phyloP scores from a whole-genome alignment of 345 rosid species.

The Hibiscus syriacus region DNA sequence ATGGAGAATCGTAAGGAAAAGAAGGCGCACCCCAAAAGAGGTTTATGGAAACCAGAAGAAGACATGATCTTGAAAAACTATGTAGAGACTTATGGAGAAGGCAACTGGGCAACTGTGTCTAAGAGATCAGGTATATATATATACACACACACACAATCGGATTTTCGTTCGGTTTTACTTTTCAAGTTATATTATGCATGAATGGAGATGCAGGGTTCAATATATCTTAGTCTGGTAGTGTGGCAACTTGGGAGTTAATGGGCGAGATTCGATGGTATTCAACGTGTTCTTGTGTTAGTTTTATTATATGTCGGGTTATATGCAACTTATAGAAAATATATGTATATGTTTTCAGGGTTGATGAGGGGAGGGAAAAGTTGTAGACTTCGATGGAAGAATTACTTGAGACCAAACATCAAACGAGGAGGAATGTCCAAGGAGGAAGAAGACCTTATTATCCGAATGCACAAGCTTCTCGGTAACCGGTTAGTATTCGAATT shows the following conservation, averaged over 20 bases:
- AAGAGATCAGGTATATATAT: constrained; percentile 45
- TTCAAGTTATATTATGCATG: too few species aligned
- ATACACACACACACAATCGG: background rate
- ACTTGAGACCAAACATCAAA: constrained; percentile 72
- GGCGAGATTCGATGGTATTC: too few species aligned
- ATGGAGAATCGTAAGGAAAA: background rate
- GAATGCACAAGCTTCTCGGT: constrained; percentile 87
- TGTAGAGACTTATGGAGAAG: constrained; percentile 74
- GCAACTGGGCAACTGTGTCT: constrained; percentile 73
- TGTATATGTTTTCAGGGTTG: constrained; percentile 33
- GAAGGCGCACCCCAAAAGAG: constrained; percentile 17
- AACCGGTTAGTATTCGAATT: constrained; percentile 41
- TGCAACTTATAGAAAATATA: background rate
- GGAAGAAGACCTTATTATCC: constrained; percentile 78
- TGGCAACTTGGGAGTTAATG: too few species aligned
- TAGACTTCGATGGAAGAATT: constrained; percentile 82
- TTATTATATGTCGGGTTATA: too few species aligned
- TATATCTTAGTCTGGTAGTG: too few species aligned
- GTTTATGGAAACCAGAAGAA: constrained; percentile 87
- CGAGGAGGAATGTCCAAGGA: constrained; percentile 69
- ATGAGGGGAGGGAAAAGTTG: constrained; percentile 85
- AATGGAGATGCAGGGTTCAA: too few species aligned
- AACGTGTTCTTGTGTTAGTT: too few species aligned
- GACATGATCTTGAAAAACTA: constrained; percentile 59
- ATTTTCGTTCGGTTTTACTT: too few species aligned